phyloP scores from a whole-genome alignment of 2,329 filamentous ascomycete species.

The Arthrobotrys pseudoclavata region DNA sequence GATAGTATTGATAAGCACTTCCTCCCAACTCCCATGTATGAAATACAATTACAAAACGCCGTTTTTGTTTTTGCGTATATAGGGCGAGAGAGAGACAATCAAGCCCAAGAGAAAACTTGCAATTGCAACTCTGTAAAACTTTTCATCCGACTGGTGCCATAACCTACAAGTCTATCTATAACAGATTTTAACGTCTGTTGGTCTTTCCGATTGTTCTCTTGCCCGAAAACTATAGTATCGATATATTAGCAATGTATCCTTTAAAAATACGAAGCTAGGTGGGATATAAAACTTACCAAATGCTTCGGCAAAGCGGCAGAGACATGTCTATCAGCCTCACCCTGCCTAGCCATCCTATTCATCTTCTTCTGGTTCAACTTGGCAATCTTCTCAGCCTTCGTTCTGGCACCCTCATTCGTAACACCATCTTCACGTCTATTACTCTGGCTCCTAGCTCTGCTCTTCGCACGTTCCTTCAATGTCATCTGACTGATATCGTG shows the following conservation, averaged over 20 bases:
- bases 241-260: not conserved
- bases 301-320: constrained; percentile 87
- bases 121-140: constrained; percentile 10
- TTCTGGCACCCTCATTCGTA: constrained; percentile 74
- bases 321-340: constrained; percentile 93
- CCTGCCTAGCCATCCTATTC: constrained; percentile 97
- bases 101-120: not conserved
- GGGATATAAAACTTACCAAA: constrained; percentile 75
- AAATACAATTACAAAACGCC: constrained; percentile 12
- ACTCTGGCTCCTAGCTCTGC: constrained; percentile 76
- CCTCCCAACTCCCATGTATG: constrained; percentile 41
- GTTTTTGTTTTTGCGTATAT: not conserved
- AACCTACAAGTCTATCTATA: constrained; percentile 12
- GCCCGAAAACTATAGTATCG: constrained; percentile 76
- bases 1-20: constrained; percentile 25
- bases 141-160: constrained; percentile 17
- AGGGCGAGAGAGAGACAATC: not conserved
- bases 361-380: constrained; percentile 97
- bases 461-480: constrained; percentile 77
- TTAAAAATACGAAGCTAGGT: not conserved
- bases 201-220: constrained; percentile 97
- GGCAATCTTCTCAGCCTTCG: constrained; percentile 85
- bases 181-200: constrained; percentile 72
- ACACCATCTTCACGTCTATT: constrained; percentile 82
- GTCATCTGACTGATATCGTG: constrained; percentile 68